Conservation (phyloP, 768 basidiomycete species). For the Hortiboletus campestris region DNA sequence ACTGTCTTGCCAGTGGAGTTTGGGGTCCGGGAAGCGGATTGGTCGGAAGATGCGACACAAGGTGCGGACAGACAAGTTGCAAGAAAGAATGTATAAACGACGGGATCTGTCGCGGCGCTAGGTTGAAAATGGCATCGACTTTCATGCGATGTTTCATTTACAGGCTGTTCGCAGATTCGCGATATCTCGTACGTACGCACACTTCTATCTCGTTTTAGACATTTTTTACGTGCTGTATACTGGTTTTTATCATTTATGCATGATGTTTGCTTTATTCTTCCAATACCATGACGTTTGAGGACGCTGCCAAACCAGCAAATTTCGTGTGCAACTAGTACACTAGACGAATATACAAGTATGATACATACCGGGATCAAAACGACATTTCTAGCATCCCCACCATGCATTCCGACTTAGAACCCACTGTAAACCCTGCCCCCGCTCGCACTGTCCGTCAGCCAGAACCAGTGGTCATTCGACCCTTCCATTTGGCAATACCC, state of each 20-base stretch:
- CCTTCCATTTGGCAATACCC: conserved; percentile 19
- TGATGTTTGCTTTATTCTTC: neutral
- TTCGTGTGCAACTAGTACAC: neutral
- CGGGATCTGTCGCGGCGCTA: neutral
- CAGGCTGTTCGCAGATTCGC: too few relatives aligned
- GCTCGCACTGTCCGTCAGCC: conserved; percentile 15
- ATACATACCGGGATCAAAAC: neutral
- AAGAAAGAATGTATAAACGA: neutral
- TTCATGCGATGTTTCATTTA: neutral
- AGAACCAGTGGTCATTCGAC: conserved; percentile 25
- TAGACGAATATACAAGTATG: neutral
- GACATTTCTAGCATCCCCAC: neutral
- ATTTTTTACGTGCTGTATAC: neutral
- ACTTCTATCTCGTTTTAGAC: neutral
- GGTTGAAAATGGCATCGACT: neutral
- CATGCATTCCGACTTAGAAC: neutral
- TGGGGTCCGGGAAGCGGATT: conserved; percentile 21
- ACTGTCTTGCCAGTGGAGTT: conserved; percentile 26
- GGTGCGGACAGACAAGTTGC: neutral
- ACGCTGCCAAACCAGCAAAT: neutral
- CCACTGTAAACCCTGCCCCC: neutral
- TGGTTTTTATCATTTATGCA: neutral
- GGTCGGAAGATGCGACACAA: conserved; percentile 9
- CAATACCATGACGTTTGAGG: neutral
- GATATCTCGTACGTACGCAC: neutral